Base-by-base conservation (phyloP, 805 yeast genomes). In the Yamadazyma kitorensis region DNA sequence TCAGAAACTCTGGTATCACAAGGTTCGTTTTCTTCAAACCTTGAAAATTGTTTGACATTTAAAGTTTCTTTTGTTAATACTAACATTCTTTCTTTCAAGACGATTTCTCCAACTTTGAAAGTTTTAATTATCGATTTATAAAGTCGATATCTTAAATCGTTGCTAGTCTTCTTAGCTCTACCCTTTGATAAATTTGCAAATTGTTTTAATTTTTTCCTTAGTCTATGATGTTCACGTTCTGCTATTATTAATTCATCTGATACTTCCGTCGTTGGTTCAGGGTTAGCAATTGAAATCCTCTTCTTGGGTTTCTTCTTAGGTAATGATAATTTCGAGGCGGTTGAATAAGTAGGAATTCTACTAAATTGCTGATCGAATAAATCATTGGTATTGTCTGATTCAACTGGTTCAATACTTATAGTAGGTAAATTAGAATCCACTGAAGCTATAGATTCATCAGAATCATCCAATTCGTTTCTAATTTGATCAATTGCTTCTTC, bases 81-180 rank as follows among this genome's bases (percentile, higher is more conserved):
- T 13, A 89, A 61, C 77, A 85, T 78, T 48, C 73, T 78, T 38
- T 83, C 89, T 41, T 74, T 59, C 39, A 77, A 73, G 4, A 88
- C 61, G 10, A 86, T 70, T 34, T 81, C 82, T 3, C 94, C 95
- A 1, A 59, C 61, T 12, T 60, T 43, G 39, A 63, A 70, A 9
- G 46, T 48, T 17, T 51, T 50, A 27, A 68, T 55, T 4, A 63
- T 33, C 4, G 45, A 31, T 7, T 47, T 36, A 17, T 43, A 43
- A 5, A 65, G 27, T 26, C 38, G 48, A 16, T 35, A 36, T 17
- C 54, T 42, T 22, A 59, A 31, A 20, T 44, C 51, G 19, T 41
- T 33, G 9, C 44, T 45, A 3, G 36, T 48, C 4, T 28, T 27
- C 18, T 33, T 39, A 2, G 59, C 55, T 16, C 35, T 45, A 2